Percentiles rank a stretch among this genome's conserved stretches.
Conservation (phyloP, 2,329 filamentous ascomycete genomes). For the Penicillium thymicola region DNA sequence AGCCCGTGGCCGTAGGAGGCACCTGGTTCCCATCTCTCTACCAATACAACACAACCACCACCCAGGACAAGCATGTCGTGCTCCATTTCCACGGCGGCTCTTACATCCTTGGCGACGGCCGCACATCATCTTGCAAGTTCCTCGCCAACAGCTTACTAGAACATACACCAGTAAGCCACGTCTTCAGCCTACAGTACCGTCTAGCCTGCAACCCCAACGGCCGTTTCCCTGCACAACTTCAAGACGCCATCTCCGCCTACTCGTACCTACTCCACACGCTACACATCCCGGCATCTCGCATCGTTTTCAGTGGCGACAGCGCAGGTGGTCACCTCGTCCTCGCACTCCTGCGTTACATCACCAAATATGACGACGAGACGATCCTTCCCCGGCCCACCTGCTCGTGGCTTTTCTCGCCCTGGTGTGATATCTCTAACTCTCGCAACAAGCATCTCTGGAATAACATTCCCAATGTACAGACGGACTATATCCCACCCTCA, state of each 20-base stretch:
- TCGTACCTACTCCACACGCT: constrained; percentile 19
- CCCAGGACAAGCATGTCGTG: constrained; percentile 9
- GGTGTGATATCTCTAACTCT: constrained; percentile 6
- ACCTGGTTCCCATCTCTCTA: constrained; percentile 14
- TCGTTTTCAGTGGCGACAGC: constrained; percentile 23
- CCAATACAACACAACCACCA: constrained; percentile 3
- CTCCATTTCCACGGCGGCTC: constrained; percentile 15
- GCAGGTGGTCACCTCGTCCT: constrained; percentile 20
- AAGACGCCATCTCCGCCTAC: constrained; percentile 25
- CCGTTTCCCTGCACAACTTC: constrained; percentile 20
- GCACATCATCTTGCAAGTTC: constrained; percentile 7
- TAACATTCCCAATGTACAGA: neutral
- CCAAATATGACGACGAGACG: constrained; percentile 2
- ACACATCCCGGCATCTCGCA: constrained; percentile 19
- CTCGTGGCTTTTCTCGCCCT: constrained; percentile 20
- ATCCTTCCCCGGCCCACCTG: constrained; percentile 8
- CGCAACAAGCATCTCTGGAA: constrained; percentile 5
- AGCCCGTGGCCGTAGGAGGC: constrained; percentile 10
- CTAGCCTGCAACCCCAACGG: constrained; percentile 13
- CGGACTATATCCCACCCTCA: constrained; percentile 4
- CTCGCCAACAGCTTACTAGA: constrained; percentile 8
- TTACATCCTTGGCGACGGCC: constrained; percentile 12
- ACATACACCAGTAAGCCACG: constrained; percentile 3
- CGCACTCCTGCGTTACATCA: constrained; percentile 21
- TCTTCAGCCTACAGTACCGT: constrained; percentile 17